Base-by-base conservation (phyloP, 495 filamentous ascomycete species). In the Aspergillus hancockii region DNA sequence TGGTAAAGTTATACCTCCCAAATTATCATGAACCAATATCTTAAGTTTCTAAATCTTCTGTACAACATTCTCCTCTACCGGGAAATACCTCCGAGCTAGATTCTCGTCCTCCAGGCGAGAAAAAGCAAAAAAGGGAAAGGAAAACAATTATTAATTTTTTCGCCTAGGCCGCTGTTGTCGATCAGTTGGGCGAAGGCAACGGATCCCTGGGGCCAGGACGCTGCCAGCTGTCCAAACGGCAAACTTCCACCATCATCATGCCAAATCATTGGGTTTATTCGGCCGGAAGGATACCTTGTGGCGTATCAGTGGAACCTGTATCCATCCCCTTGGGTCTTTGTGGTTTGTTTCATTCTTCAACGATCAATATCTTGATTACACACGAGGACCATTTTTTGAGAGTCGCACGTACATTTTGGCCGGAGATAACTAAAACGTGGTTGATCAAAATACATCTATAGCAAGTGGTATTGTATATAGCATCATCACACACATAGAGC, bases 271-370 rank as follows among this genome's bases (percentile, higher is more conserved):
- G 30, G 19, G 50, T 36, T 18, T 18, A 14, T 38, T 36, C 30
- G 34, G 21, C 21, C 30, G n/a, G 30, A 18, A 52, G n/a, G 31
- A 52, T 52, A 28, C n/a, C 28, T 45, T n/a, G 18, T 45, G 41
- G 41, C 41, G 16, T 45, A n/a, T 21, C 41, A 21, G n/a, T 45
- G 47, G 47, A 28, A 32, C 22, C 22, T 6, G 14, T 40, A 41
- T 54, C 52, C 52, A 54, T 40, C 10, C 23, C 34, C 52, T 54
- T 25, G 52, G 52, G 52, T 22, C 52, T 3, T 28, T 34, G 31
- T 19, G 30, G 12, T 34, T n/a, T 12, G 9, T 38, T 21, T 38
- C n/a, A 21, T 36, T 52, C 21, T 19, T 14, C 52, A 6, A 41
- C 23, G 9, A 25, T 1, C 12, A 9, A 52, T 23, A 50, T 50